Percentiles rank a stretch among this genome's conserved stretches.
These are phyloP conservation scores for Rhynchosporium agropyri DNA, from an alignment of 2,329 filamentous ascomycete species.

Conservation along the genomic window DNA sequence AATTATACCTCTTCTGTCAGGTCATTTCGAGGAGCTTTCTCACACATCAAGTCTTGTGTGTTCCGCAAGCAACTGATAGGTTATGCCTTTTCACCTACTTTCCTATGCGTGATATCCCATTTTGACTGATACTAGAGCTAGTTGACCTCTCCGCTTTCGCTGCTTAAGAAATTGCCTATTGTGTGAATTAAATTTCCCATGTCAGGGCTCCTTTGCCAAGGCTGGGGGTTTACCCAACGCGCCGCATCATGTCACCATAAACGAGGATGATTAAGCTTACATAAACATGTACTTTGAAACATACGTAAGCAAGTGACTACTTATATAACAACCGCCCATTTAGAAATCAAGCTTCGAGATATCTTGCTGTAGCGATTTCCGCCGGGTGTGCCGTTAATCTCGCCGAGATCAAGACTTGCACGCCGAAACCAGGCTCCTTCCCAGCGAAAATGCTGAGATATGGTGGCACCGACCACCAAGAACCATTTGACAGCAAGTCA, in stretches of 20 bases:
- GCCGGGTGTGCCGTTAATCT: background rate
- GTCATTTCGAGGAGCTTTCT: no score
- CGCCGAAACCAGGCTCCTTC: conserved; percentile 10
- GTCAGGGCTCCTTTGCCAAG: background rate
- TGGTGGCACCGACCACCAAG: background rate
- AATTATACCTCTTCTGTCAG: no score
- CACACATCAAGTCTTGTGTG: no score
- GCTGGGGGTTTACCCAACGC: background rate
- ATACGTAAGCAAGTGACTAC: background rate
- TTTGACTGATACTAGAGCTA: no score
- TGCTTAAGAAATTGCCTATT: no score
- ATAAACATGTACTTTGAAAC: background rate
- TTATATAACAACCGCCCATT: background rate
- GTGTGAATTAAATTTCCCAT: no score
- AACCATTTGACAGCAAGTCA: background rate
- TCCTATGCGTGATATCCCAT: no score
- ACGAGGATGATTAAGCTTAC: conserved; percentile 14
- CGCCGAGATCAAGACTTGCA: conserved; percentile 1
- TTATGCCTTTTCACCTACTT: no score
- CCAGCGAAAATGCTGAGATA: background rate
- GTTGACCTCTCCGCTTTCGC: no score
- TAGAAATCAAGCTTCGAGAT: background rate
- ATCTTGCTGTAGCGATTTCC: background rate
- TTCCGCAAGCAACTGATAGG: no score
- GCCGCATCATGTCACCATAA: background rate